Conservation (phyloP, 495 filamentous ascomycete species). For the Sporormia fimetaria region DNA sequence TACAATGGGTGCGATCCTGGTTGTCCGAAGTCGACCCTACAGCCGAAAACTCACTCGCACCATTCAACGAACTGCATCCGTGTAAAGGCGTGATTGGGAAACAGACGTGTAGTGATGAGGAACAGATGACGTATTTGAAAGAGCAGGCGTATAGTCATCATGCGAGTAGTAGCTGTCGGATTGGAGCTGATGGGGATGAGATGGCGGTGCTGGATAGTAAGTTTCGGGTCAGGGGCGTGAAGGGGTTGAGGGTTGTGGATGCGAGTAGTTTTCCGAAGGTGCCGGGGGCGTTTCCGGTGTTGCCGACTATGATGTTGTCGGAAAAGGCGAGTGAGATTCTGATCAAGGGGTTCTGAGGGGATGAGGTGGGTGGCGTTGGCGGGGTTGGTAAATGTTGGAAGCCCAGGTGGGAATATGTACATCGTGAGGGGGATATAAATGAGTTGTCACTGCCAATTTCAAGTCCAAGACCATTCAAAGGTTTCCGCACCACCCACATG, state of each 20-base stretch:
- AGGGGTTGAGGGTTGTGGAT: slow-evolving; percentile 26
- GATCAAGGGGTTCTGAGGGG: slow-evolving; percentile 1
- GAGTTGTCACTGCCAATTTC: too few relatives aligned
- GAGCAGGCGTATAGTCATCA: slow-evolving; percentile 22
- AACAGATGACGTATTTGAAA: slow-evolving; percentile 21
- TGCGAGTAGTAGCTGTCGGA: slow-evolving; percentile 11
- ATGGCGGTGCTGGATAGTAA: slow-evolving; percentile 22
- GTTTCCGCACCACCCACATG: too few relatives aligned
- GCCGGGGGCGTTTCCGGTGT: slow-evolving; percentile 14
- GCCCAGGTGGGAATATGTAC: too few relatives aligned
- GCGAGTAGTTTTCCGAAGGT: slow-evolving; percentile 22
- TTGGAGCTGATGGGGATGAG: slow-evolving; percentile 15
- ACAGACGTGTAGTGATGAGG: slow-evolving; percentile 17
- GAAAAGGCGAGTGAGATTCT: slow-evolving; percentile 7
- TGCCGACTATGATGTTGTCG: slow-evolving; percentile 17
- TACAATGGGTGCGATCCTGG: slow-evolving; percentile 19
- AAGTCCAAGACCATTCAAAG: too few relatives aligned
- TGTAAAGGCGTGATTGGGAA: slow-evolving; percentile 15
- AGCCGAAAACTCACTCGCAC: slow-evolving; percentile 5
- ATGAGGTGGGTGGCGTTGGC: too few relatives aligned
- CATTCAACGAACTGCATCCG: slow-evolving; percentile 19
- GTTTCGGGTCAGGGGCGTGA: slow-evolving; percentile 20
- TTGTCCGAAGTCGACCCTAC: slow-evolving; percentile 9
- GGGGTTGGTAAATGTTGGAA: too few relatives aligned
- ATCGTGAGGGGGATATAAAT: too few relatives aligned